A percentile compares a stretch with the other conserved stretches of the same genome.
Conservation (phyloP, 768 basidiomycete genomes). For the Auricularia heimuer region DNA sequence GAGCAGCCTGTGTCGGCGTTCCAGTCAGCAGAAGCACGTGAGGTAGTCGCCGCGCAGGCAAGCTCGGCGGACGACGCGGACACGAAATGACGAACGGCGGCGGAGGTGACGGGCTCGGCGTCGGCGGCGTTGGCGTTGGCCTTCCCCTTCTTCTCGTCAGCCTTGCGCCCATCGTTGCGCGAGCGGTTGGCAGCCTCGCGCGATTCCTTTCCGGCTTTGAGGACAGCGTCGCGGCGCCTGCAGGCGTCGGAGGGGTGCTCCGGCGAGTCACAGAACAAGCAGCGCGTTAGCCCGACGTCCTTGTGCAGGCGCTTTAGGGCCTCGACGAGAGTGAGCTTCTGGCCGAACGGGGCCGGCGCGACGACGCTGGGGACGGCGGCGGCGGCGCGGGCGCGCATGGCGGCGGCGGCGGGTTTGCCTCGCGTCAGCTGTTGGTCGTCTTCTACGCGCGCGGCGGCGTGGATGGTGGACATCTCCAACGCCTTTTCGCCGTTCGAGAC, state of each 20-base stretch:
- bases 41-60: background rate
- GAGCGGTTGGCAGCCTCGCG: background rate
- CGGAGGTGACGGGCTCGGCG: background rate
- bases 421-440: background rate
- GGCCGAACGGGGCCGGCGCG: too few species aligned
- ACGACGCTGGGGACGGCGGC: background rate
- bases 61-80: background rate
- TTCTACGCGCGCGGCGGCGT: background rate
- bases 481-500: background rate
- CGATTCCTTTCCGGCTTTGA: too few species aligned
- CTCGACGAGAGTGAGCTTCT: background rate
- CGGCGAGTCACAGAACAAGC: background rate
- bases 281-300: background rate
- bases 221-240: background rate
- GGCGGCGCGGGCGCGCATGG: background rate
- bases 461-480: background rate
- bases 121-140: background rate
- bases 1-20: slow-evolving; percentile 25
- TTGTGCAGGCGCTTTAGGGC: background rate
- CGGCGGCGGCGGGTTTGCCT: background rate
- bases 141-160: background rate
- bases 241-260: background rate
- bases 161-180: background rate
- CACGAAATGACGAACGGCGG: background rate
- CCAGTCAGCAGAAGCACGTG: slow-evolving; percentile 12